phyloP scores from a whole-genome alignment of 169 alveolate genomes.

The Plasmodium vivax region DNA sequence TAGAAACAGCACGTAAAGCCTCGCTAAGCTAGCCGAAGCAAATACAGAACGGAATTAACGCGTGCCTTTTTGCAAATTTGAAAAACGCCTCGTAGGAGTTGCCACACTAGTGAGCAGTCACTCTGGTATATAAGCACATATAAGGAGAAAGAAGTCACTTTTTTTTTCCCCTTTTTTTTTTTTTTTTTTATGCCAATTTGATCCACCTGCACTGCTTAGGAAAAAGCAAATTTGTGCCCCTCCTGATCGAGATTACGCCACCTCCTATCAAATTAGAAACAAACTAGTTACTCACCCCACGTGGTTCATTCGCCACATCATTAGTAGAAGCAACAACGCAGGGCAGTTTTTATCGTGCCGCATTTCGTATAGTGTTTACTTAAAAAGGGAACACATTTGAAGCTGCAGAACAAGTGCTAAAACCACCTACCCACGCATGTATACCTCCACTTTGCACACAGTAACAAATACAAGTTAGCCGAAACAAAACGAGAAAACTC shows the following conservation, averaged over 20 bases:
- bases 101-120: not conserved
- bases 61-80: not conserved
- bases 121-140: not conserved
- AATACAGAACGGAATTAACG: not conserved
- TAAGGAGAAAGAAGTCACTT: not conserved
- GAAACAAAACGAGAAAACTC: not conserved
- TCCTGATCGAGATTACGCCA: not conserved
- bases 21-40: not conserved
- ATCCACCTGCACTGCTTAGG: not conserved
- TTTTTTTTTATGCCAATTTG: not conserved
- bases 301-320: not conserved
- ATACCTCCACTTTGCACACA: not conserved
- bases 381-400: not conserved
- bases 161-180: conserved; percentile 2
- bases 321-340: not conserved
- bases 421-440: not conserved
- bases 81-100: not conserved
- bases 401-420: not conserved
- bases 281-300: not conserved
- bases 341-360: not conserved
- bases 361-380: not conserved
- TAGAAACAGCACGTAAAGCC: not conserved
- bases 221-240: not conserved
- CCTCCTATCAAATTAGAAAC: not conserved
- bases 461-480: not conserved